These are phyloP conservation scores for Monosporascus sp. DNA, from an alignment of 2,329 filamentous ascomycete species.

Conservation along the genomic window DNA sequence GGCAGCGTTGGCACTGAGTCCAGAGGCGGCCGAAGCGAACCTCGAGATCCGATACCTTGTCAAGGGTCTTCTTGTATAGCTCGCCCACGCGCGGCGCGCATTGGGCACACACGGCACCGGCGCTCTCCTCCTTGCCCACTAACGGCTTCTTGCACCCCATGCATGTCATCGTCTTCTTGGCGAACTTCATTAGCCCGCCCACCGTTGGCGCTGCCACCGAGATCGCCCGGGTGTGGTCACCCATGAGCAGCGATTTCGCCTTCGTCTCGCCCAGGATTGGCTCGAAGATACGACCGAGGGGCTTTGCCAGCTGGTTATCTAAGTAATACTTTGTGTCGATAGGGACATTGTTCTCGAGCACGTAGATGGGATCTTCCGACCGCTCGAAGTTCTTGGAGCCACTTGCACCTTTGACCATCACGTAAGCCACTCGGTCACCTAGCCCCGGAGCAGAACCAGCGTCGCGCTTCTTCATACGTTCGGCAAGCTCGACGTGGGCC, in stretches of 20 bases:
- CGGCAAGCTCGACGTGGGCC: conserved; percentile 90
- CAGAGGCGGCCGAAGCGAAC: conserved; percentile 88
- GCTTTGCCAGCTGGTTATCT: conserved; percentile 96
- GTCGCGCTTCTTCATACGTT: conserved; percentile 96
- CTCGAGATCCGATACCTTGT: conserved; percentile 86
- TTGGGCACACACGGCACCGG: conserved; percentile 82
- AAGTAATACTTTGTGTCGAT: conserved; percentile 99
- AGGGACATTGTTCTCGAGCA: conserved; percentile 94
- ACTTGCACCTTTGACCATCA: conserved; percentile 88
- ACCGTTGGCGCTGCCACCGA: conserved; percentile 86
- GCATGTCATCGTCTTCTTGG: conserved; percentile 95
- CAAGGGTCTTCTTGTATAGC: conserved; percentile 85
- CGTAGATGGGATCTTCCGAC: conserved; percentile 94
- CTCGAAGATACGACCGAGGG: conserved; percentile 91
- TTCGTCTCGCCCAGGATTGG: conserved; percentile 94
- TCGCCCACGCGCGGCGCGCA: conserved; percentile 83
- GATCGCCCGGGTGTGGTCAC: conserved; percentile 92
- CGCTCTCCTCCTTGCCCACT: conserved; percentile 68
- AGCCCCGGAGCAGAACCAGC: conserved; percentile 87
- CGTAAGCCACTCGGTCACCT: conserved; percentile 95
- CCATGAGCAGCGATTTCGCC: conserved; percentile 77
- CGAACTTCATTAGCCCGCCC: conserved; percentile 95
- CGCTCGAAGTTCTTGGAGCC: conserved; percentile 95
- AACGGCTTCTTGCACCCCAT: conserved; percentile 99
- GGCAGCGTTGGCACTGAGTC: conserved; percentile 97